These are phyloP conservation scores for Sporothrix luriei DNA, from an alignment of 2,329 filamentous ascomycete species.

Conservation along the genomic window DNA sequence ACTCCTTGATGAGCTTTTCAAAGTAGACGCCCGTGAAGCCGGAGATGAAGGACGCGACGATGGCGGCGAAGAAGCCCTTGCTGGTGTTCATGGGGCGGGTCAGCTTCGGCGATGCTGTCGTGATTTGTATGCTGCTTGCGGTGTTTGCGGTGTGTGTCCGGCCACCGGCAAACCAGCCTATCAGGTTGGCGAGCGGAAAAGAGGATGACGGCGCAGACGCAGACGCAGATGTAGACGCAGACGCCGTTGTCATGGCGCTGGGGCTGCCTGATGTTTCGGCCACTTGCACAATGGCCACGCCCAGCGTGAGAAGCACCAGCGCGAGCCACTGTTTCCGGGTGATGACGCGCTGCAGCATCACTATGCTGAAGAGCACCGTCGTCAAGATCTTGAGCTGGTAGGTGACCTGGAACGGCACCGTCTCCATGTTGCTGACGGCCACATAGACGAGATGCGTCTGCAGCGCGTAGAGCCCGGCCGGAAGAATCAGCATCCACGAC, in stretches of 20 bases:
- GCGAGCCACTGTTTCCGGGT: constrained; percentile 23
- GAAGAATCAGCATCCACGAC: constrained; percentile 23
- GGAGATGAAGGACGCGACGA: constrained; percentile 22
- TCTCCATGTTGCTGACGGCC: constrained; percentile 28
- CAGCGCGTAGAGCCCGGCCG: constrained; percentile 23
- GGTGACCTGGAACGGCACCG: constrained; percentile 25
- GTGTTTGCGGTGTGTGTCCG: neutral
- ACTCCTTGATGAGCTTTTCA: constrained; percentile 30
- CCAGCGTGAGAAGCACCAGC: constrained; percentile 20
- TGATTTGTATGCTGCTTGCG: neutral
- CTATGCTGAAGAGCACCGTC: constrained; percentile 26
- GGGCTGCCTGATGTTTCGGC: neutral
- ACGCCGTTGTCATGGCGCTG: neutral
- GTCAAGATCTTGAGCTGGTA: constrained; percentile 30
- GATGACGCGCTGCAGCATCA: constrained; percentile 21
- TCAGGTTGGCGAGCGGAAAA: neutral
- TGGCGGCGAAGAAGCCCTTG: constrained; percentile 24
- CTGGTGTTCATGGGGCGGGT: constrained; percentile 5
- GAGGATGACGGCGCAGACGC: neutral
- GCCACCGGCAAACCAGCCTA: constrained; percentile 1
- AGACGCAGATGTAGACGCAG: neutral
- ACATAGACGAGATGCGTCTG: constrained; percentile 25
- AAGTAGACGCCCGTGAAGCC: constrained; percentile 27
- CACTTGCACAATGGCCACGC: constrained; percentile 29
- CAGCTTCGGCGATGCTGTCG: neutral